Conservation (phyloP, 202 grass and related monocot genomes). For the Musa balbisiana region DNA sequence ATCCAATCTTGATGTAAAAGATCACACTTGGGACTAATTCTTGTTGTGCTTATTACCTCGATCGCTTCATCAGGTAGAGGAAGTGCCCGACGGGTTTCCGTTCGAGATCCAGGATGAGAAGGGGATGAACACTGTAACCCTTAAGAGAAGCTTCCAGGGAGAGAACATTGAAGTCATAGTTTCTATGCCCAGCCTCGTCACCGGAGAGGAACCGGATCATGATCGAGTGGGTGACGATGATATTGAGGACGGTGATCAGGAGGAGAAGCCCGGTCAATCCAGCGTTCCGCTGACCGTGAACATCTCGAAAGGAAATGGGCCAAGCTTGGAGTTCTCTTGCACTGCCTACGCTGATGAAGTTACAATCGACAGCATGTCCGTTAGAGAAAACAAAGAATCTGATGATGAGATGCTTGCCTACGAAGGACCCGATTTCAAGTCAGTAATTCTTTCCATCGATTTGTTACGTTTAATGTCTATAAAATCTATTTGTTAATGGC, state of each 20-base stretch:
- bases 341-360: slow-evolving; percentile 80
- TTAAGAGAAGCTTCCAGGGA: slow-evolving; percentile 9
- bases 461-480: not conserved
- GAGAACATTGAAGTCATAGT: slow-evolving; percentile 17
- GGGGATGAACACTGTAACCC: slow-evolving; percentile 11
- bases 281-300: slow-evolving; percentile 59
- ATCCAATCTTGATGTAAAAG: not conserved
- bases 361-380: slow-evolving; percentile 63
- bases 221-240: slow-evolving; percentile 29
- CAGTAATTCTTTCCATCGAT: not conserved
- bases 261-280: slow-evolving; percentile 34
- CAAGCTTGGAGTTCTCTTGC: slow-evolving; percentile 58
- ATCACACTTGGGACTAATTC: not conserved
- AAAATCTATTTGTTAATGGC: not conserved
- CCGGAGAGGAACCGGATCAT: slow-evolving; percentile 63
- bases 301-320: slow-evolving; percentile 46
- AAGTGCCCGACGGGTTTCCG: not conserved
- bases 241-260: slow-evolving; percentile 3
- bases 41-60: not conserved
- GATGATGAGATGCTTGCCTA: slow-evolving; percentile 52
- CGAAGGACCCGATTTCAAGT: slow-evolving; percentile 94
- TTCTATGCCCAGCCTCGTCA: slow-evolving; percentile 42
- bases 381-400: slow-evolving; percentile 30
- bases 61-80: slow-evolving; percentile 1
- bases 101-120: slow-evolving; percentile 18